phyloP scores from a whole-genome alignment of 2,329 filamentous ascomycete species.

The Colletotrichum nymphaeae region DNA sequence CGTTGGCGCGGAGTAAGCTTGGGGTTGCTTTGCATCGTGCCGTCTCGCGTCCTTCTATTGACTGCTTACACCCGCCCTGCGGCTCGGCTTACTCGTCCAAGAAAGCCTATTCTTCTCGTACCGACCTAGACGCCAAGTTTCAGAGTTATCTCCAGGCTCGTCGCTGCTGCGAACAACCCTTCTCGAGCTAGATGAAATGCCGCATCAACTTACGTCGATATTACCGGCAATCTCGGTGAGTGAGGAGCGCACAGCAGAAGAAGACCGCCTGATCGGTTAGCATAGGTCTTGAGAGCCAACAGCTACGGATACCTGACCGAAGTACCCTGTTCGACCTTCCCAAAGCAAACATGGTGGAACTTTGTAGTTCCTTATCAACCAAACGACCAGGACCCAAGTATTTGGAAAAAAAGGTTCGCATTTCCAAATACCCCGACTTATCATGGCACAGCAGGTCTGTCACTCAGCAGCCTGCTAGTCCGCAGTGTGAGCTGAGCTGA shows the following conservation, averaged over 20 bases:
- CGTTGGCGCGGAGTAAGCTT: not conserved
- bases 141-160: not conserved
- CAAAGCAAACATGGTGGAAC: constrained; percentile 27
- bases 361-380: constrained; percentile 20
- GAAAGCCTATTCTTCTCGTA: not conserved
- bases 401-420: constrained; percentile 12
- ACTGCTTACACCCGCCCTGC: not conserved
- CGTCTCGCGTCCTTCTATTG: not conserved
- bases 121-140: not conserved
- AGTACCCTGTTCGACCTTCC: constrained; percentile 25
- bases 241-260: not conserved
- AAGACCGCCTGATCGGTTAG: constrained; percentile 12
- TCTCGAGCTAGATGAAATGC: not conserved
- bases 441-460: constrained; percentile 1
- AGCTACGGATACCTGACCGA: constrained; percentile 11
- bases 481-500: constrained; percentile 8
- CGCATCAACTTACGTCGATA: not conserved
- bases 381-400: constrained; percentile 3
- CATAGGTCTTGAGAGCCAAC: constrained; percentile 23
- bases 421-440: constrained; percentile 16
- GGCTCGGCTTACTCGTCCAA: not conserved
- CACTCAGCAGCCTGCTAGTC: not conserved
- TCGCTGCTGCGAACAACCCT: not conserved
- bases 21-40: not conserved
- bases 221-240: constrained; percentile 19